Conservation (phyloP, 2,329 filamentous ascomycete species). For the Epichloe typhina region DNA sequence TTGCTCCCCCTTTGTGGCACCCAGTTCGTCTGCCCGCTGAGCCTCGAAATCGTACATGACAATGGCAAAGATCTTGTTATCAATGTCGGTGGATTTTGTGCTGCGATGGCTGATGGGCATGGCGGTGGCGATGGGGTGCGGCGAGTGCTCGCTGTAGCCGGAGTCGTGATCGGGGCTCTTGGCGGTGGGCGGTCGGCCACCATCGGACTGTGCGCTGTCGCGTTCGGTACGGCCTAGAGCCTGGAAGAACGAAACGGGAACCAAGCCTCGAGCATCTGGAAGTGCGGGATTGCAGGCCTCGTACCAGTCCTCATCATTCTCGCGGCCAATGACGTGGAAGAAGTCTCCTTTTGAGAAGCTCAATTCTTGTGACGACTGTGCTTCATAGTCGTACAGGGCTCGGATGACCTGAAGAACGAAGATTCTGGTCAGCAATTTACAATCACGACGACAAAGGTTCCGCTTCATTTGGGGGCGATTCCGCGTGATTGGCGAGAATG, state of each 20-base stretch:
- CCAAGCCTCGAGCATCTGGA: constrained; percentile 75
- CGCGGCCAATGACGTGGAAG: constrained; percentile 92
- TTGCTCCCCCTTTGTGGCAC: constrained; percentile 87
- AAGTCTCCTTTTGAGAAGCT: constrained; percentile 93
- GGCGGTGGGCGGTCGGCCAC: constrained; percentile 31
- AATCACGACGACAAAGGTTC: not conserved
- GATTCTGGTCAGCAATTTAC: not conserved
- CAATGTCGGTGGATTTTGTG: constrained; percentile 41
- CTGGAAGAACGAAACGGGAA: constrained; percentile 91
- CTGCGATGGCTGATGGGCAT: constrained; percentile 24
- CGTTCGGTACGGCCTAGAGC: constrained; percentile 82
- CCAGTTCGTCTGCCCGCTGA: constrained; percentile 87
- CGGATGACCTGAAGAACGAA: constrained; percentile 64
- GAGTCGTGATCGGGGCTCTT: constrained; percentile 75
- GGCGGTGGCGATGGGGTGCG: constrained; percentile 12
- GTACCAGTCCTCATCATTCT: constrained; percentile 94
- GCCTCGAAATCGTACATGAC: constrained; percentile 96
- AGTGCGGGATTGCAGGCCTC: constrained; percentile 92
- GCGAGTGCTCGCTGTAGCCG: constrained; percentile 47
- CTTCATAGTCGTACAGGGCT: constrained; percentile 85
- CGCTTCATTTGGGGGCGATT: no score
- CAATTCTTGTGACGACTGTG: constrained; percentile 63
- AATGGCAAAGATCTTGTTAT: constrained; percentile 89
- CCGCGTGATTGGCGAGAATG: no score
- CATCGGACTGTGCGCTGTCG: constrained; percentile 64